Evolutionary conservation across 2,329 filamentous ascomycete genomes (phyloP), one percentile per base, ranked within the genome.

Genomic region (Conoideocrella luteorostrata): DNA sequence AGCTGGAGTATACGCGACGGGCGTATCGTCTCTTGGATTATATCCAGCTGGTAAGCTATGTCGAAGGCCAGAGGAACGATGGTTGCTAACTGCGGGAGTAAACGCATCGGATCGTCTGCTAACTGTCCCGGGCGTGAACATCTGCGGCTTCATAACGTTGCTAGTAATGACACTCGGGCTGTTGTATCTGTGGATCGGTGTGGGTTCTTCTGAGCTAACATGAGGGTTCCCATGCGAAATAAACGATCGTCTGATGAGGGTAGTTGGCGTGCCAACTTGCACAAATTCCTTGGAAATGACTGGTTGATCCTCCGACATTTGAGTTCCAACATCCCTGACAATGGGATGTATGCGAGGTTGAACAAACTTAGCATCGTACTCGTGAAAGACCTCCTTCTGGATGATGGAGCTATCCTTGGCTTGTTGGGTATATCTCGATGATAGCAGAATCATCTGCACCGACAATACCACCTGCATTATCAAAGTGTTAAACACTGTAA

Each of bases 311-410:
- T 66, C 64, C 30, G 78, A 80, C 46, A 84, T 83, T 62, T 97
- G 91, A 1, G 86, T 93, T 5, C 80, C 86, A 2, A 91, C 88
- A 79, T 80, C 76, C 43, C 77, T 68, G 51, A 94, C 86, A 5
- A 86, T 72, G 7, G 85, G 86, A 54, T 94, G 86, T n/a, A 95
- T 78, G 10, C 83, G 77, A 2, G 93, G 93, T 57, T 94, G 88
- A 1, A 98, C 93, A 58, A 85, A 96, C 68, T 98, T 98, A 53
- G 81, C 87, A 60, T 97, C 88, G 60, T 98, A 98, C 66, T 98
- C 93, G 60, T 89, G 84, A 66, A 97, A 75, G 5, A 97, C 91
- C 64, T 97, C 87, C 54, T 85, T 88, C 53, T 95, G 88, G 46
- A 98, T 85, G 37, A 96, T 75, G 2, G 82, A 75, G 2, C 79